Conservation (phyloP, 768 basidiomycete species). For the Termitomyces titanicus region DNA sequence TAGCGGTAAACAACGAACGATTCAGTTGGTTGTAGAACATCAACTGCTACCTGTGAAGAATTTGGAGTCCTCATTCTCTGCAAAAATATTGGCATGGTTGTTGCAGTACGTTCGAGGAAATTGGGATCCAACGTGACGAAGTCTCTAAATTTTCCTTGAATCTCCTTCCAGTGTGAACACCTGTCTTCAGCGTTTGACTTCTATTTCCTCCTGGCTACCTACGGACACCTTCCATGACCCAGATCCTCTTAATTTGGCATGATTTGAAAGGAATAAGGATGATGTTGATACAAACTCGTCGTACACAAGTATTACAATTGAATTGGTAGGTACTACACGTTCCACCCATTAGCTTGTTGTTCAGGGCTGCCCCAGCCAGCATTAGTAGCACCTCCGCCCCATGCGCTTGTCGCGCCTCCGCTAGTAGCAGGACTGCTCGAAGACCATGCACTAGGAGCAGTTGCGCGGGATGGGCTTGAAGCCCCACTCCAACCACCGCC, state of each 20-base stretch:
- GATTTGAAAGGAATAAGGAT: background rate
- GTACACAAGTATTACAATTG: background rate
- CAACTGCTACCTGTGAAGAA: no score
- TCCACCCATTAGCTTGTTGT: slow-evolving; percentile 55
- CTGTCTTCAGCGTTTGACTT: no score
- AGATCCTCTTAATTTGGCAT: background rate
- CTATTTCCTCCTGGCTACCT: no score
- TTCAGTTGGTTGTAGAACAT: no score
- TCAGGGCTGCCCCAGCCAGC: slow-evolving; percentile 50
- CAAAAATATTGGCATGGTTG: no score
- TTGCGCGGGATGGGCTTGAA: slow-evolving; percentile 24
- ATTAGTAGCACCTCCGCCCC: slow-evolving; percentile 32
- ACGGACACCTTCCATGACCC: no score
- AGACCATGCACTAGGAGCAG: slow-evolving; percentile 21
- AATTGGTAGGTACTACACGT: slow-evolving; percentile 23
- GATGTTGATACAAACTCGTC: background rate
- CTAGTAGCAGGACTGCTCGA: slow-evolving; percentile 19
- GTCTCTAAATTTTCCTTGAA: no score
- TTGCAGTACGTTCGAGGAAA: no score
- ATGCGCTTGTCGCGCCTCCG: slow-evolving; percentile 23
- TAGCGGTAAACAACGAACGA: no score
- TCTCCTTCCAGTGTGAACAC: no score
- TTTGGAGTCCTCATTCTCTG: no score
- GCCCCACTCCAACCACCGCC: slow-evolving; percentile 22
- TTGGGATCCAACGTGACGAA: no score